Percentiles rank a stretch among this genome's conserved stretches.
These are phyloP conservation scores for Fusarium decemcellulare DNA, from an alignment of 2,329 filamentous ascomycete genomes.

Conservation along the genomic window DNA sequence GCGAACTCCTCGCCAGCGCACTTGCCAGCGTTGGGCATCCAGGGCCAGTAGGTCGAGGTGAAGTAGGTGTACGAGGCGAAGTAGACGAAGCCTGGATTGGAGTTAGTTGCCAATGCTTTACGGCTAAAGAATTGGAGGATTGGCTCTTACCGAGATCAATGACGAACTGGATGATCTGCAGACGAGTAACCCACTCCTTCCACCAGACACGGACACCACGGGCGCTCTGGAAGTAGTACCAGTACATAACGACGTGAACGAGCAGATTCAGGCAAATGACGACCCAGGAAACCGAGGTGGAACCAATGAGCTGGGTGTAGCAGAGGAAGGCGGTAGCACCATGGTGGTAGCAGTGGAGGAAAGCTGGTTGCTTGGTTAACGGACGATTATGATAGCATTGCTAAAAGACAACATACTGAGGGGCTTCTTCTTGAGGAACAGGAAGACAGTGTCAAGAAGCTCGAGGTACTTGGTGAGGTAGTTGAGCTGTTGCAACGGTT, in stretches of 20 bases:
- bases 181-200: slow-evolving; percentile 99
- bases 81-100: slow-evolving; percentile 87
- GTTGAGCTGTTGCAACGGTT: slow-evolving; percentile 77
- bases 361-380: slow-evolving; percentile 69
- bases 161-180: slow-evolving; percentile 97
- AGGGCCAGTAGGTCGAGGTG: slow-evolving; percentile 88
- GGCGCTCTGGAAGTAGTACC: slow-evolving; percentile 99
- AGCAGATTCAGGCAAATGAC: slow-evolving; percentile 92
- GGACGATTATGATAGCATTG: neutral
- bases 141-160: slow-evolving; percentile 87
- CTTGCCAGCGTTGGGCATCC: slow-evolving; percentile 85
- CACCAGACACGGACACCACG: slow-evolving; percentile 97
- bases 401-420: slow-evolving; percentile 65
- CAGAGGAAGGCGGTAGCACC: slow-evolving; percentile 96
- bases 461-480: slow-evolving; percentile 99
- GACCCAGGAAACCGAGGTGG: slow-evolving; percentile 95
- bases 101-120: slow-evolving; percentile 33
- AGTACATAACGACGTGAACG: slow-evolving; percentile 99
- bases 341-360: slow-evolving; percentile 99
- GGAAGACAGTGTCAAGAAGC: slow-evolving; percentile 94
- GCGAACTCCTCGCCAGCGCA: slow-evolving; percentile 98
- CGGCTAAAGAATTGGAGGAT: neutral
- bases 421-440: slow-evolving; percentile 99
- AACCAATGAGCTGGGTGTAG: slow-evolving; percentile 96
- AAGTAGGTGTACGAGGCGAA: slow-evolving; percentile 99